phyloP scores from a whole-genome alignment of 441 rosid species.

The Populus hybrid region DNA sequence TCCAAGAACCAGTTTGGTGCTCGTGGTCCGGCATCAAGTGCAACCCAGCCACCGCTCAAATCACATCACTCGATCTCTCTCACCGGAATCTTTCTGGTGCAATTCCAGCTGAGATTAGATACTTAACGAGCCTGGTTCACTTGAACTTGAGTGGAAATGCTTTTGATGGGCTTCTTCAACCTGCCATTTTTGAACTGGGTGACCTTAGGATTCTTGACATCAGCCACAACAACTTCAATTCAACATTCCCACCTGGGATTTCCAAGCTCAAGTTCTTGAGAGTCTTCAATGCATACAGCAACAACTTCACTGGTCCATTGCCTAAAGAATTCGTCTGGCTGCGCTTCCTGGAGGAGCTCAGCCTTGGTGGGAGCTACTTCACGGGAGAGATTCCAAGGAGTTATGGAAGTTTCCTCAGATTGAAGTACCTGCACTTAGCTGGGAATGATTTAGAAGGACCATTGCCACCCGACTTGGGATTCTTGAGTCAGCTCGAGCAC shows the following conservation, averaged over 20 bases:
- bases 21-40: conserved; percentile 85
- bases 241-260: conserved; percentile 65
- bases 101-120: conserved; percentile 55
- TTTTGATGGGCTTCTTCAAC: conserved; percentile 56
- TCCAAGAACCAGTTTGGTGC: conserved; percentile 55
- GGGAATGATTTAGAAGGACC: conserved; percentile 66
- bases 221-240: conserved; percentile 75
- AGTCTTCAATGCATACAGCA: conserved; percentile 72
- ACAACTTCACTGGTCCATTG: conserved; percentile 62
- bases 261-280: conserved; percentile 67
- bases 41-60: conserved; percentile 40
- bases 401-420: conserved; percentile 50
- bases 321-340: conserved; percentile 53
- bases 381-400: conserved; percentile 61
- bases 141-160: conserved; percentile 70
- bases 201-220: conserved; percentile 65
- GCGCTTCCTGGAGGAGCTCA: conserved; percentile 70
- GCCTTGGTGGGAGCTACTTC: conserved; percentile 91
- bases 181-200: conserved; percentile 49
- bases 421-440: conserved; percentile 56
- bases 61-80: conserved; percentile 76
- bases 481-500: conserved; percentile 52
- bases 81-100: conserved; percentile 61
- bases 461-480: conserved; percentile 67
- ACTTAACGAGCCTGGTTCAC: conserved; percentile 50